Evolutionary conservation across 2,329 filamentous ascomycete genomes (phyloP).

Genomic region (Acrocalymma vagum): DNA sequence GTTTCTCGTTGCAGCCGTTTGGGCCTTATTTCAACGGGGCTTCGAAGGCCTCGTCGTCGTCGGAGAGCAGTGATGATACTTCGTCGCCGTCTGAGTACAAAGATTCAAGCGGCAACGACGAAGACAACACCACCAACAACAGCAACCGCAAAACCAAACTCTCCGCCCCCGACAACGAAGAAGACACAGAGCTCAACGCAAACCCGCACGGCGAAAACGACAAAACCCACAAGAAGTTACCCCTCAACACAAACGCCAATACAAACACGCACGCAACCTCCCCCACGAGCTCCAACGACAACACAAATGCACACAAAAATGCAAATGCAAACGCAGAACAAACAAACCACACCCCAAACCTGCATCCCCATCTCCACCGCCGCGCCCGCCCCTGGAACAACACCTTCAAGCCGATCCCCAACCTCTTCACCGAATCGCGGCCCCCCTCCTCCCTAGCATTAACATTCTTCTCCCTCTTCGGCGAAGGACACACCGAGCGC

Average conservation of each 20-base stretch:
- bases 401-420: conserved; percentile 22
- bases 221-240: no score
- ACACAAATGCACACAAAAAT: no score
- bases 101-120: not conserved
- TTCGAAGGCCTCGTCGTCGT: not conserved
- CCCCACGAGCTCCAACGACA: no score
- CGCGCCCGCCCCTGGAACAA: not conserved
- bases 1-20: conserved; percentile 9
- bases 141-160: conserved; percentile 3
- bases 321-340: no score
- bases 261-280: no score
- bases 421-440: conserved; percentile 30
- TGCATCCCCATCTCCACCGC: not conserved
- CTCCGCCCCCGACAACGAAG: not conserved
- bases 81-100: not conserved
- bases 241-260: no score
- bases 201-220: no score
- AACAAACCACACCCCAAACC: no score
- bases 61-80: not conserved
- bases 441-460: conserved; percentile 25
- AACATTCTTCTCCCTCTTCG: conserved; percentile 36
- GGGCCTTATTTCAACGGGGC: conserved; percentile 12
- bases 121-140: not conserved
- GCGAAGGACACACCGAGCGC: conserved; percentile 32
- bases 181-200: not conserved